Evolutionary conservation across 345 rosid species (phyloP).

Genomic region (Corymbia maculata): DNA sequence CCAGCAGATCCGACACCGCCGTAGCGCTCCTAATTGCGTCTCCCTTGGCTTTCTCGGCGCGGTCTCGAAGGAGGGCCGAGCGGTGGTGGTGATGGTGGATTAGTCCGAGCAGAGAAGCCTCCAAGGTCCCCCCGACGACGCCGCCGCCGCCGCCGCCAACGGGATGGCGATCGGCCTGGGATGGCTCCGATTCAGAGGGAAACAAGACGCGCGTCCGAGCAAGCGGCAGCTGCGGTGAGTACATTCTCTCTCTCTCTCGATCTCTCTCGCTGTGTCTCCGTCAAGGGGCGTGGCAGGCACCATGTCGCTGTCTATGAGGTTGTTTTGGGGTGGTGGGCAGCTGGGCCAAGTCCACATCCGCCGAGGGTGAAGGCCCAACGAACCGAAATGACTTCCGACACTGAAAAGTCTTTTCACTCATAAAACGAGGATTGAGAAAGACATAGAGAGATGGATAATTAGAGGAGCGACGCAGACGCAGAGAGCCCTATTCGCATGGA

Average conservation of each 20-base stretch:
- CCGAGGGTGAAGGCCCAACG: neutral
- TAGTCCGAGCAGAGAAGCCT: constrained; percentile 50
- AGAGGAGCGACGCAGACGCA: neutral
- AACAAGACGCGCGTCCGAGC: constrained; percentile 21
- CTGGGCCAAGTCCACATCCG: neutral
- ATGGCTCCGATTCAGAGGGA: constrained; percentile 11
- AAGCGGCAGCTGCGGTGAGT: constrained; percentile 19
- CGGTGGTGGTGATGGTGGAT: constrained; percentile 50
- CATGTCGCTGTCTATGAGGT: neutral
- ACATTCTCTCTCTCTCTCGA: constrained; percentile 8
- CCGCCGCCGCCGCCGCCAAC: neutral
- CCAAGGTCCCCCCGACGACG: constrained; percentile 15
- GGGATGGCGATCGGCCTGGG: constrained; percentile 9
- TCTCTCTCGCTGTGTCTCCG: neutral
- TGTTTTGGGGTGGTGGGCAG: neutral
- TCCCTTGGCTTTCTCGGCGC: constrained; percentile 62
- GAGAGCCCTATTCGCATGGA: neutral
- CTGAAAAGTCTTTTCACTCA: no score
- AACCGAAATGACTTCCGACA: no score
- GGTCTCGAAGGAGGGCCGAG: constrained; percentile 55
- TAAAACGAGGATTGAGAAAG: neutral
- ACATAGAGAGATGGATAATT: neutral
- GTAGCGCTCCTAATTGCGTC: constrained; percentile 57
- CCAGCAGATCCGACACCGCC: constrained; percentile 62
- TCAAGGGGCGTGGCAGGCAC: no score